These are phyloP conservation scores for Leccinellum rugosiceps DNA, from an alignment of 768 basidiomycete genomes.

Conservation along the genomic window DNA sequence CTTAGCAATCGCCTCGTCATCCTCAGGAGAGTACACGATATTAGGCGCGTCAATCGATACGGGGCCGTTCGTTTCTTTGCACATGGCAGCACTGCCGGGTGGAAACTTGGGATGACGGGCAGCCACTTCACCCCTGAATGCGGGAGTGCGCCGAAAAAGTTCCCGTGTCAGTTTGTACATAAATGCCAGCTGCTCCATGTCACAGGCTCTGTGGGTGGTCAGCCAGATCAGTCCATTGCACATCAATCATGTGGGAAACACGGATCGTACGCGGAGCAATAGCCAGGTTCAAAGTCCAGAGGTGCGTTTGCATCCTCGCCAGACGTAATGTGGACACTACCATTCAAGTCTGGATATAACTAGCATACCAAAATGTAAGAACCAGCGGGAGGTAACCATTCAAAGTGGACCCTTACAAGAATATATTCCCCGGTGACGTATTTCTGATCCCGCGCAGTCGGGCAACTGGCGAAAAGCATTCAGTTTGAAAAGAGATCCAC, in stretches of 20 bases:
- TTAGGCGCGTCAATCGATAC: not conserved
- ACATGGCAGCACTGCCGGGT: constrained; percentile 25
- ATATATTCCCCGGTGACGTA: not conserved
- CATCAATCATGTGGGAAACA: not conserved
- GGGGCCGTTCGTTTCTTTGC: constrained; percentile 18
- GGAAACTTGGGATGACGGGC: constrained; percentile 30
- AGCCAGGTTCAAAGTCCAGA: constrained; percentile 45
- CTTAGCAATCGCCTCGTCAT: not conserved
- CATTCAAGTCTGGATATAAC: constrained; percentile 45
- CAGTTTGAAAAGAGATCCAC: not conserved
- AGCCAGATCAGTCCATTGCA: too few species aligned
- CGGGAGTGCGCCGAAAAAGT: constrained; percentile 49
- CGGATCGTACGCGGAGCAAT: constrained; percentile 38
- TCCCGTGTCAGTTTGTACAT: constrained; percentile 56
- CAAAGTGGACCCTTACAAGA: constrained; percentile 23
- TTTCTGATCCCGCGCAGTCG: not conserved
- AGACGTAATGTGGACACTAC: constrained; percentile 47
- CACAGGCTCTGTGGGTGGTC: constrained; percentile 25
- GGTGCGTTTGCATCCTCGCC: constrained; percentile 39
- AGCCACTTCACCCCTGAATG: constrained; percentile 20
- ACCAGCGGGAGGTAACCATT: not conserved
- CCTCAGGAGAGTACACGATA: not conserved
- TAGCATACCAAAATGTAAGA: constrained; percentile 6
- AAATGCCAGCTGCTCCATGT: constrained; percentile 46
- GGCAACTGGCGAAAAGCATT: not conserved